phyloP scores from a whole-genome alignment of 2,329 filamentous ascomycete species.

The Neonectria ditissima region DNA sequence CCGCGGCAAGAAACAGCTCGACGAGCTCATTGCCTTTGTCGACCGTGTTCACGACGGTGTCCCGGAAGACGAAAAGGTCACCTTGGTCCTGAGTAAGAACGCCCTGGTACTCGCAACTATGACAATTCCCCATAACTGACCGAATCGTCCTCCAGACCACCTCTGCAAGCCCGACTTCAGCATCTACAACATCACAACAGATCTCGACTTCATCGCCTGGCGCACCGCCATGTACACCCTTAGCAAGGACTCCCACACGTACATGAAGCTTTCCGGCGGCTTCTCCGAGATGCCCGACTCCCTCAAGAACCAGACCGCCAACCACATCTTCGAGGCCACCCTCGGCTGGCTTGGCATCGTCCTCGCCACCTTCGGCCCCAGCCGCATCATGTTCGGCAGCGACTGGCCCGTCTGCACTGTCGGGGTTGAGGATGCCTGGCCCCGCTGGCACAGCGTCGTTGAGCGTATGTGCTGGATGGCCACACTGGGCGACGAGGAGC shows the following conservation, averaged over 20 bases:
- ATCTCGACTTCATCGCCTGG: slow-evolving; percentile 76
- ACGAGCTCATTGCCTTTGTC: slow-evolving; percentile 78
- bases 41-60: slow-evolving; percentile 72
- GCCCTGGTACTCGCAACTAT: not conserved
- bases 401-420: slow-evolving; percentile 95
- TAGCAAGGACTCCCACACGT: slow-evolving; percentile 73
- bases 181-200: slow-evolving; percentile 66
- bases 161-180: slow-evolving; percentile 87
- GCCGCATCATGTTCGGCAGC: slow-evolving; percentile 87
- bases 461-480: slow-evolving; percentile 74
- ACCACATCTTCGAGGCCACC: slow-evolving; percentile 72
- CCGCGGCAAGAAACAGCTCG: slow-evolving; percentile 79
- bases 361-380: slow-evolving; percentile 77
- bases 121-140: slow-evolving; percentile 22
- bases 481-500: slow-evolving; percentile 69
- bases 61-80: slow-evolving; percentile 68
- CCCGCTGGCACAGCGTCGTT: slow-evolving; percentile 79
- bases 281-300: slow-evolving; percentile 81
- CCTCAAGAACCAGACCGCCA: slow-evolving; percentile 60
- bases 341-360: slow-evolving; percentile 79
- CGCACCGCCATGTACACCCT: slow-evolving; percentile 75
- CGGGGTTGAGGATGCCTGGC: slow-evolving; percentile 72
- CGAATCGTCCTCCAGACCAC: slow-evolving; percentile 71
- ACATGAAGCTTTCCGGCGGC: slow-evolving; percentile 90
- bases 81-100: slow-evolving; percentile 77